phyloP scores from a whole-genome alignment of 1,139 yeast genomes.

The Dujonia santamariae region DNA sequence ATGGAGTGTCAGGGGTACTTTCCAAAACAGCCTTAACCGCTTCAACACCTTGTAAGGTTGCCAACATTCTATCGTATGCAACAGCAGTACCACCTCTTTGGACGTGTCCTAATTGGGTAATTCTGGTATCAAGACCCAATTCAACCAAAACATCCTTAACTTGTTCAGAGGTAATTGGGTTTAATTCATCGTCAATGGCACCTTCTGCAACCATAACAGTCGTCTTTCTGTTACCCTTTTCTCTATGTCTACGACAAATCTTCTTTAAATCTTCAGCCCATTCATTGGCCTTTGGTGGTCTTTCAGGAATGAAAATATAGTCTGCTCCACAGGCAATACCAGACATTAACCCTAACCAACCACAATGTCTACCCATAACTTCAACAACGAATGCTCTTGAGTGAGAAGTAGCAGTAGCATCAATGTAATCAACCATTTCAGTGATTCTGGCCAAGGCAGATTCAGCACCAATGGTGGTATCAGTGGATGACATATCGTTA shows the following conservation, averaged over 20 bases:
- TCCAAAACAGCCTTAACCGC: slow-evolving; percentile 93
- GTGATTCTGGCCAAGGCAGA: slow-evolving; percentile 92
- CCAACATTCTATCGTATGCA: slow-evolving; percentile 85
- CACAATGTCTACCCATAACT: slow-evolving; percentile 99
- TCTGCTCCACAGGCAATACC: slow-evolving; percentile 97
- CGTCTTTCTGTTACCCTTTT: slow-evolving; percentile 87
- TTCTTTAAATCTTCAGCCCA: slow-evolving; percentile 81
- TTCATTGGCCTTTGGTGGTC: slow-evolving; percentile 61
- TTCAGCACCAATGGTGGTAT: slow-evolving; percentile 94
- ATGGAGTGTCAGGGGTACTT: slow-evolving; percentile 85
- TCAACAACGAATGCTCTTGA: slow-evolving; percentile 97
- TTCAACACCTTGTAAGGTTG: slow-evolving; percentile 95
- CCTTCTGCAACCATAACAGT: slow-evolving; percentile 98
- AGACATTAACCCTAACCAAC: slow-evolving; percentile 97
- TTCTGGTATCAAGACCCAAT: slow-evolving; percentile 88
- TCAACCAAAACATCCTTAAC: slow-evolving; percentile 80
- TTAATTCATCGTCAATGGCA: slow-evolving; percentile 79
- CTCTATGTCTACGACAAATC: slow-evolving; percentile 71
- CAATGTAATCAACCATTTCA: slow-evolving; percentile 91
- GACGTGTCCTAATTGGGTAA: slow-evolving; percentile 94
- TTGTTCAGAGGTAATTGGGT: slow-evolving; percentile 74
- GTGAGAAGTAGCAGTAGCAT: slow-evolving; percentile 95
- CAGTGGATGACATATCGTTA: slow-evolving; percentile 96
- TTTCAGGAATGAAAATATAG: slow-evolving; percentile 88
- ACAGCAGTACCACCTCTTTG: slow-evolving; percentile 99